Base-by-base conservation (phyloP, 2,329 filamentous ascomycete genomes). In the Pseudogymnoascus sp. region DNA sequence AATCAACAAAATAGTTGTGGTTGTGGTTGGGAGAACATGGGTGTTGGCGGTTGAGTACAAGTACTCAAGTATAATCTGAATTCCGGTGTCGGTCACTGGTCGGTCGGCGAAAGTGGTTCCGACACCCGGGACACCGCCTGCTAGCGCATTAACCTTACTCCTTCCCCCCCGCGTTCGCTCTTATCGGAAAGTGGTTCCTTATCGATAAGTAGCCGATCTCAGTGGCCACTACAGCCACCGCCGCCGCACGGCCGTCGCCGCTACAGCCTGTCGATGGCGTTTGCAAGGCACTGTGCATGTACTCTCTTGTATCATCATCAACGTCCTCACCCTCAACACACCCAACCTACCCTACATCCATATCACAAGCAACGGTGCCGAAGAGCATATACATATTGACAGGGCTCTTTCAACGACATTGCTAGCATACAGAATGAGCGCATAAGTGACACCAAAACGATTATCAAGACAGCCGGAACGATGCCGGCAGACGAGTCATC, bases 41-140 rank as follows among this genome's bases (percentile, higher is more conserved):
- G 7, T 54, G 28, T 54, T 33, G 28, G 28, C 16, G 28, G 47
- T 14, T 7, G 28, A 35, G 47, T 33, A 54, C 47, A 35, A 20
- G 9, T 35, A 54, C 16, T 54, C n/a, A 30, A n/a, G 25, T 54
- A 54, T 54, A 54, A 54, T 35, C 47, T 18, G 28, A 54, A 54
- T 54, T 54, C 47, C 47, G 47, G 47, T 54, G 47, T 54, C 47
- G 47, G 47, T 54, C 47, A 54, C 47, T 54, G 47, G 47, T 4
- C 16, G 16, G 16, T 54, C 47, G 47, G 47, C 11, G n/a, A 54
- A 54, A 14, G 16, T 33, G 9, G n/a, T 33, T 33, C 47, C 47
- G 47, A 9, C 9, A 1, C 33, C 47, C 47, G 47, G 9, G 47
- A 20, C n/a, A 54, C 28, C 16, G 28, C n/a, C 47, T 54, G 47